Conservation (phyloP, 495 filamentous ascomycete species). For the Immersiella caudata region DNA sequence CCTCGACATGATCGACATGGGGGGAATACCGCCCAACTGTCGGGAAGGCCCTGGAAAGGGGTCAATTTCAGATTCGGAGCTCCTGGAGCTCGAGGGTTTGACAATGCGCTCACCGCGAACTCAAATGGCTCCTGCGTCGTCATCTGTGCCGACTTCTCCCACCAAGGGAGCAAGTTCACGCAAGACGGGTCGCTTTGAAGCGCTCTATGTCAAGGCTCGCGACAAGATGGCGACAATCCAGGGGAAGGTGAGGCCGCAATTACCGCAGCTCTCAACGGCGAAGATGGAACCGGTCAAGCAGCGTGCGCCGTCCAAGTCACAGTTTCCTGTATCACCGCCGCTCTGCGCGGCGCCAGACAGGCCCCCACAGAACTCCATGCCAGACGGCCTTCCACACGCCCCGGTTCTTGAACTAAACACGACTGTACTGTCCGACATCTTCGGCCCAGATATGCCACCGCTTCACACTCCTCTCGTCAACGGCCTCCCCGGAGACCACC, state of each 20-base stretch:
- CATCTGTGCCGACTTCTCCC: constrained; percentile 35
- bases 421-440: constrained; percentile 44
- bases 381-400: not conserved
- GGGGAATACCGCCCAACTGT: constrained; percentile 14
- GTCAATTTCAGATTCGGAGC: constrained; percentile 52
- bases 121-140: constrained; percentile 29
- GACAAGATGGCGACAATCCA: constrained; percentile 34
- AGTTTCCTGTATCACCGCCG: constrained; percentile 40
- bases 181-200: constrained; percentile 34
- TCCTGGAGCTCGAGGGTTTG: constrained; percentile 50
- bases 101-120: constrained; percentile 46
- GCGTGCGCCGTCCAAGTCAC: constrained; percentile 22
- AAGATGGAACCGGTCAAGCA: constrained; percentile 25
- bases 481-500: constrained; percentile 3
- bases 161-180: constrained; percentile 29
- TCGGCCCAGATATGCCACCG: constrained; percentile 36
- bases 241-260: constrained; percentile 22
- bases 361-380: constrained; percentile 10
- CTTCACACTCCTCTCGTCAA: constrained; percentile 32
- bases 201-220: constrained; percentile 34
- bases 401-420: constrained; percentile 31
- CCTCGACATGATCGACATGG: constrained; percentile 6
- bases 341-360: constrained; percentile 37
- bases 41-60: constrained; percentile 31
- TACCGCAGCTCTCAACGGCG: constrained; percentile 28